Percentiles rank a stretch among this genome's conserved stretches.
Evolutionary conservation across 1,139 yeast genomes (phyloP).

Genomic region (Schizosaccharomyces versatilis): DNA sequence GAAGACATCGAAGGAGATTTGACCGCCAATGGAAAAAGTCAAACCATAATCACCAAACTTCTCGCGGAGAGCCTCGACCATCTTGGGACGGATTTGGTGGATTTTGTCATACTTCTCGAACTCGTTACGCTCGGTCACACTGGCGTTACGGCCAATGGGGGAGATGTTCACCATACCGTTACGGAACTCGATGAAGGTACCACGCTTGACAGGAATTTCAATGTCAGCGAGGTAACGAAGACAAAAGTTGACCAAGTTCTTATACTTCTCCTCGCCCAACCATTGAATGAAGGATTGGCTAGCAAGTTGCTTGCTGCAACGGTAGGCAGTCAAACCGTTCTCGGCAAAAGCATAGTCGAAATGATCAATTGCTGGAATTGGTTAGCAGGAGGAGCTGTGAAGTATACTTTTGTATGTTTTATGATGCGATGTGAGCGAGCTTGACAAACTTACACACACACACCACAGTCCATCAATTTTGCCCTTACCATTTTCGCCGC

Average conservation of each 20-base stretch:
- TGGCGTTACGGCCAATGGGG: conserved; percentile 95
- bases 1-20: conserved; percentile 95
- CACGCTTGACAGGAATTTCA: conserved; percentile 64
- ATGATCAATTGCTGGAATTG: conserved; percentile 29
- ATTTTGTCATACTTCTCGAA: conserved; percentile 63
- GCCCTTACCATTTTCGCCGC: conserved; percentile 14
- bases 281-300: conserved; percentile 66
- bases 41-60: conserved; percentile 64
- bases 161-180: conserved; percentile 97
- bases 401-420: neutral
- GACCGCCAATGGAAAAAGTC: conserved; percentile 84
- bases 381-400: neutral
- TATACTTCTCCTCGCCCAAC: conserved; percentile 91
- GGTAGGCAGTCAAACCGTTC: conserved; percentile 94
- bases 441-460: too few relatives aligned
- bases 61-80: conserved; percentile 65
- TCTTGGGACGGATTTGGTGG: conserved; percentile 55
- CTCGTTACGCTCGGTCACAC: conserved; percentile 78
- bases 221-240: conserved; percentile 63
- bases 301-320: conserved; percentile 65
- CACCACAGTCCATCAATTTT: conserved; percentile 18
- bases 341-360: conserved; percentile 94
- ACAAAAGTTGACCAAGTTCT: conserved; percentile 64
- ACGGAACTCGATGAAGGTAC: conserved; percentile 95
- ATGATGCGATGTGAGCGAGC: neutral